Base-by-base conservation (phyloP, 2,329 filamentous ascomycete species). In the Aspergillus neotritici region DNA sequence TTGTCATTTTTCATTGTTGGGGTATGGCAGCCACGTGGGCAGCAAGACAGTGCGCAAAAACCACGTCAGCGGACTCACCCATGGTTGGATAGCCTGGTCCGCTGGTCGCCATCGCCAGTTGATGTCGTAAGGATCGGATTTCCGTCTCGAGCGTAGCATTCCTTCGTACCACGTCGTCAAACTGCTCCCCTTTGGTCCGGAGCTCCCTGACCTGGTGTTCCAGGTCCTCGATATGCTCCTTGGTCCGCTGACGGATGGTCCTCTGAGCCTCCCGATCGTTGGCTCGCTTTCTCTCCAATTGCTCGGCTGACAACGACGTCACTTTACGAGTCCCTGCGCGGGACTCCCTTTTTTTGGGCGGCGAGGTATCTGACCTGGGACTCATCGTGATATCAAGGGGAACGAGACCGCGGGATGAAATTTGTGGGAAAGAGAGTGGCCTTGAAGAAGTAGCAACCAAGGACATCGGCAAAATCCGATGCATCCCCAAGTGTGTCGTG, bases 221-320 rank as follows among this genome's bases (percentile, higher is more conserved):
- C n/a, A 80, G 68, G 21, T 65, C 66, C 49, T 80, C 76, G 47
- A 79, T 79, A 57, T 78, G 76, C 50, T 78, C 75, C 51, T 77
- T 79, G 33, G 76, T 80, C 47, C 77, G 64, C 55, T 78, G 75
- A 25, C 77, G 73, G 51, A 79, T 80, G 37, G 76, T 77, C 51
- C 77, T 70, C 56, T 80, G 77, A 41, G 77, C 77, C 60, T 80
- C 77, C 48, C 77, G 70, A 58, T 80, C 77, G 58, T 80, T 80
- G 48, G 77, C 77, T 46, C 77, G 69, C 59, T 80, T 80, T 39
- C 77, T 67, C 53, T 80, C 77, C 37, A 80, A 65, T 54, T 80
- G 77, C 45, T 77, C 76, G 28, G 74, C 70, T 12, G 76, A 78
- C 42, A 80, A 65, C 8, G 75, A 76, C 31, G 73, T 74, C 33